Evolutionary conservation across 2,329 filamentous ascomycete genomes (phyloP).

Genomic region (Aspergillus chevalieri): DNA sequence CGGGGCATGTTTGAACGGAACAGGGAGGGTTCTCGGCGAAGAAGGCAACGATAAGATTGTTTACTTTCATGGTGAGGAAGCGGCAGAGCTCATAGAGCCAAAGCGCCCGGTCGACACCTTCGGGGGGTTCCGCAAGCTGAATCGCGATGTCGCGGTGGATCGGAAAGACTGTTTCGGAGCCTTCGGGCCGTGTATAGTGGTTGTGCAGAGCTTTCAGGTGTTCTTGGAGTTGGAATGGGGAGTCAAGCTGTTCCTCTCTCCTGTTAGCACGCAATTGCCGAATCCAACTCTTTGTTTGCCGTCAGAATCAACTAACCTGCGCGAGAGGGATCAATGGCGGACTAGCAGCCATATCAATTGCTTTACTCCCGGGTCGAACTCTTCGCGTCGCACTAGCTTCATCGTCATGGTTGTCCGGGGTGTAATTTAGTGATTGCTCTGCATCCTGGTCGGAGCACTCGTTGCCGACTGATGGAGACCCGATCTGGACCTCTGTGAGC

Average conservation of each 20-base stretch:
- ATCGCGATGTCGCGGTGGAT: constrained; percentile 70
- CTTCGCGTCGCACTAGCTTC: constrained; percentile 73
- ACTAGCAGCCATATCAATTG: constrained; percentile 87
- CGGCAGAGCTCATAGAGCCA: constrained; percentile 98
- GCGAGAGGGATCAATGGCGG: constrained; percentile 79
- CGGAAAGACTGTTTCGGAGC: constrained; percentile 57
- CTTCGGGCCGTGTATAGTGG: constrained; percentile 61
- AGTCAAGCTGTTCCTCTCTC: constrained; percentile 67
- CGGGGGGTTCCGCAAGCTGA: constrained; percentile 71
- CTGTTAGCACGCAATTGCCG: not conserved
- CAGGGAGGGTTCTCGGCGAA: constrained; percentile 87
- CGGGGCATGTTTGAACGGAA: constrained; percentile 81
- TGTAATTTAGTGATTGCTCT: constrained; percentile 46
- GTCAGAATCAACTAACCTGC: constrained; percentile 54
- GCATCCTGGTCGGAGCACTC: constrained; percentile 55
- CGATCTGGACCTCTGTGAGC: constrained; percentile 88
- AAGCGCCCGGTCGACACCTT: constrained; percentile 74
- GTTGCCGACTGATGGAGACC: constrained; percentile 60
- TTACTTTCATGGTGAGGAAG: constrained; percentile 91
- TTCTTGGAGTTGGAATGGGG: constrained; percentile 93
- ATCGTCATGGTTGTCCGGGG: constrained; percentile 37
- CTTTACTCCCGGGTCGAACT: constrained; percentile 86
- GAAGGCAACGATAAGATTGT: constrained; percentile 84
- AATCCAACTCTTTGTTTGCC: constrained; percentile 3
- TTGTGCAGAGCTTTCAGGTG: constrained; percentile 90